Evolutionary conservation across 345 rosid genomes (phyloP).

Genomic region (Murraya koenigii): DNA sequence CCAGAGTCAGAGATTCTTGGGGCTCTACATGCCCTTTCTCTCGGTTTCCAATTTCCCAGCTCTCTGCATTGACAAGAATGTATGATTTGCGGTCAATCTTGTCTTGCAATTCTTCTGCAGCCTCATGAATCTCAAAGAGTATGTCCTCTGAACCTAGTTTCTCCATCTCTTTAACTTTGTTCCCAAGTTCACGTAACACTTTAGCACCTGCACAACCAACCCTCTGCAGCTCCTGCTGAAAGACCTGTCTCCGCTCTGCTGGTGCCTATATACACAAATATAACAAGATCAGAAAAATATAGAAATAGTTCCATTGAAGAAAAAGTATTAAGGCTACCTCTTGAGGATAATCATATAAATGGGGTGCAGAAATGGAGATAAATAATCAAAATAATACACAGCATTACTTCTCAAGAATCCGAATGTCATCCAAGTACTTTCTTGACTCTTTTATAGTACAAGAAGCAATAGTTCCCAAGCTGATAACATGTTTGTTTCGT

Average conservation of each 20-base stretch:
- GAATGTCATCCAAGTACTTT: background rate
- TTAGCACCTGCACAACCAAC: slow-evolving; percentile 76
- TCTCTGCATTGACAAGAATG: slow-evolving; percentile 76
- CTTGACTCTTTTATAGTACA: background rate
- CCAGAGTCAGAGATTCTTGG: slow-evolving; percentile 50
- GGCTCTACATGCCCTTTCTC: slow-evolving; percentile 37
- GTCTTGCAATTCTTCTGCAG: slow-evolving; percentile 76
- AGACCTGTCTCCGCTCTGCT: slow-evolving; percentile 69
- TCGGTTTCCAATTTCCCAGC: slow-evolving; percentile 84
- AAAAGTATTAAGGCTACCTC: background rate
- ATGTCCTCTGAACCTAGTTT: slow-evolving; percentile 62
- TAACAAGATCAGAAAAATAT: background rate
- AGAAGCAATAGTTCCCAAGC: background rate
- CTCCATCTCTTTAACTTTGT: slow-evolving; percentile 80
- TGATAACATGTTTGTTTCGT: background rate
- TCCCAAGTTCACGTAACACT: slow-evolving; percentile 69
- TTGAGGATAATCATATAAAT: background rate
- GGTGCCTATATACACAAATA: slow-evolving; percentile 57
- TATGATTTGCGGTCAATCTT: slow-evolving; percentile 81
- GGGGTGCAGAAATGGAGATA: background rate
- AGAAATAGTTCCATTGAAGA: background rate
- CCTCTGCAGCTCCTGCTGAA: slow-evolving; percentile 57
- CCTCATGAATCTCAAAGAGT: slow-evolving; percentile 60
- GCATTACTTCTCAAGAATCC: background rate
- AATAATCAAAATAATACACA: background rate